phyloP scores from a whole-genome alignment of 306 rosid genomes.

The Malus fusca region DNA sequence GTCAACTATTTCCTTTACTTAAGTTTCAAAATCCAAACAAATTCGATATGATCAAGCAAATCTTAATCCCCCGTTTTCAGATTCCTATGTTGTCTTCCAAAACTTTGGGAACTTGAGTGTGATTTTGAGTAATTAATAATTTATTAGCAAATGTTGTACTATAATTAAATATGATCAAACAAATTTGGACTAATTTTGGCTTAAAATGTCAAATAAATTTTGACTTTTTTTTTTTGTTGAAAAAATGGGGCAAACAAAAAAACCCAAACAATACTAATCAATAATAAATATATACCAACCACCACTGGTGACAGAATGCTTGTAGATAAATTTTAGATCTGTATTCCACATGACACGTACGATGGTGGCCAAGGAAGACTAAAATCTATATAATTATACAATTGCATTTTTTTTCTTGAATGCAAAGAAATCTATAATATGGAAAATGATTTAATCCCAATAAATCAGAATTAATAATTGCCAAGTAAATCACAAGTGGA shows the following conservation, averaged over 20 bases:
- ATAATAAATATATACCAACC: too few species aligned
- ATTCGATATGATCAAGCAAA: background rate
- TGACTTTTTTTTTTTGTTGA: background rate
- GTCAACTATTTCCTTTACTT: background rate
- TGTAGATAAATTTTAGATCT: too few species aligned
- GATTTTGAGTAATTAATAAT: background rate
- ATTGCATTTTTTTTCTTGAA: background rate
- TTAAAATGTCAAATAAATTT: background rate
- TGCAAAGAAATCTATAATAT: background rate
- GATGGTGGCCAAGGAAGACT: rapidly evolving
- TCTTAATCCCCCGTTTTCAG: background rate
- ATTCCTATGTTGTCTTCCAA: background rate
- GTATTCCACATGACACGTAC: too few species aligned
- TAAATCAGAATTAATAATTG: background rate
- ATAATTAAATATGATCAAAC: background rate
- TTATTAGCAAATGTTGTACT: background rate
- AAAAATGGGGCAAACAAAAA: too few species aligned
- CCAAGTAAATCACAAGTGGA: background rate
- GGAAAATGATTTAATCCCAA: background rate
- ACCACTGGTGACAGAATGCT: too few species aligned
- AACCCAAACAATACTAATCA: too few species aligned
- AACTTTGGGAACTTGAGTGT: background rate
- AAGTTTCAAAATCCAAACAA: background rate
- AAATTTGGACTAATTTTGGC: background rate
- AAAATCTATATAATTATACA: background rate